Evolutionary conservation across 2,329 filamentous ascomycete species (phyloP).

Genomic region (Penicillium sp.): DNA sequence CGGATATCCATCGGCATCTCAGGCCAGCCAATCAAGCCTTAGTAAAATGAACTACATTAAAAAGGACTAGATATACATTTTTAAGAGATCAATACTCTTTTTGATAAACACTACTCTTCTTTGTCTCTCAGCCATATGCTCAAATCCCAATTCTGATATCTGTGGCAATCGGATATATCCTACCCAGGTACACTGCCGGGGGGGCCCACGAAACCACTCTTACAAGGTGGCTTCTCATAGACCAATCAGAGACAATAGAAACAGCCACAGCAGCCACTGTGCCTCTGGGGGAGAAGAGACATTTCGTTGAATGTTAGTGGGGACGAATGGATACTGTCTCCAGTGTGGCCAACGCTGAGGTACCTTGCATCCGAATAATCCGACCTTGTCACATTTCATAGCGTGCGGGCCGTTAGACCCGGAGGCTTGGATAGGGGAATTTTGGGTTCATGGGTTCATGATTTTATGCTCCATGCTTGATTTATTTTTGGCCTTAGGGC

Average conservation of each 20-base stretch:
- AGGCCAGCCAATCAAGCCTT: slow-evolving; percentile 3
- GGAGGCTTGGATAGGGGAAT: too few relatives aligned
- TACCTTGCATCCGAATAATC: neutral
- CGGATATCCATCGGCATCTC: neutral
- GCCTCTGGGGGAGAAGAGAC: neutral
- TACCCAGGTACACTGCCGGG: neutral
- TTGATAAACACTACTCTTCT: too few relatives aligned
- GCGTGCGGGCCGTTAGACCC: neutral
- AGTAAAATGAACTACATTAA: neutral
- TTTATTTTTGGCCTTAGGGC: too few relatives aligned
- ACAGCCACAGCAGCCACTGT: neutral
- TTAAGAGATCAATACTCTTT: too few relatives aligned
- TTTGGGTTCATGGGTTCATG: too few relatives aligned
- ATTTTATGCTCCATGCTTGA: too few relatives aligned
- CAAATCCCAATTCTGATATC: neutral
- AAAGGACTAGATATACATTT: too few relatives aligned
- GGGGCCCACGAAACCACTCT: neutral
- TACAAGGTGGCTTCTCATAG: neutral
- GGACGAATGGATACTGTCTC: neutral
- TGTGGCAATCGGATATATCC: neutral
- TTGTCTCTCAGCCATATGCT: too few relatives aligned
- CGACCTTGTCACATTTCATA: too few relatives aligned
- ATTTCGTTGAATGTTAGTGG: neutral
- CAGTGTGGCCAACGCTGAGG: neutral
- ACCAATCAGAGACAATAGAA: neutral